Percentiles rank a stretch among this genome's conserved stretches.
These are phyloP conservation scores for Geranium rotundifolium DNA, from an alignment of 345 rosid species.

Conservation along the genomic window DNA sequence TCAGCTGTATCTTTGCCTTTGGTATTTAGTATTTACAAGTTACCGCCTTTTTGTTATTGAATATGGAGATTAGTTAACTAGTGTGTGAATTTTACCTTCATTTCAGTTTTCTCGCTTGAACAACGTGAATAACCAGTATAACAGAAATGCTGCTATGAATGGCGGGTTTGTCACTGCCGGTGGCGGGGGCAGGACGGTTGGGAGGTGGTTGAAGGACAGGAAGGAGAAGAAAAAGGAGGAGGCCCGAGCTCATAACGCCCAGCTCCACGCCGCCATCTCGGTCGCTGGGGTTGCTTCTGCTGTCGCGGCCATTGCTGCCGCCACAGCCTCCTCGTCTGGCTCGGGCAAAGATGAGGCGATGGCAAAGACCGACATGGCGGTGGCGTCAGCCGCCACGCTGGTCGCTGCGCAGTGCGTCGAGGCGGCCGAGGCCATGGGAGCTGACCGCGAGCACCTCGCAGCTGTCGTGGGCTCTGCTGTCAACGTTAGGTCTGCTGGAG, in stretches of 20 bases:
- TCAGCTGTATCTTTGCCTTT: no score
- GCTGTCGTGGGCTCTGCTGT: conserved; percentile 32
- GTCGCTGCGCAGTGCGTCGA: conserved; percentile 98
- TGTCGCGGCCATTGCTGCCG: conserved; percentile 75
- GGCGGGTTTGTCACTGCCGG: conserved; percentile 19
- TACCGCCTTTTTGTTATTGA: no score
- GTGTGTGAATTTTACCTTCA: background rate
- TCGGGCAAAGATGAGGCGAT: conserved; percentile 50
- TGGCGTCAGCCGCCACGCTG: conserved; percentile 85
- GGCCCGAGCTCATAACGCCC: conserved; percentile 71
- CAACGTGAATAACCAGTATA: conserved; percentile 28
- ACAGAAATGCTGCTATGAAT: conserved; percentile 21
- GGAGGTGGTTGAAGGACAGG: conserved; percentile 95
- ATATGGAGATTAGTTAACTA: no score
- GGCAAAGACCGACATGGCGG: conserved; percentile 68
- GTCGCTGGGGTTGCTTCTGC: conserved; percentile 92
- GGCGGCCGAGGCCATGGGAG: conserved; percentile 82
- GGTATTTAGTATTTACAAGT: no score
- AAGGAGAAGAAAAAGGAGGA: conserved; percentile 93
- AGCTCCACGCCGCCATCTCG: conserved; percentile 82
- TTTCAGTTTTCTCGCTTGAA: conserved; percentile 52
- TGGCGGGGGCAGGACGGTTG: conserved; percentile 69
- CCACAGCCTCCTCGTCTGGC: conserved; percentile 55
- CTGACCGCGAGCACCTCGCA: conserved; percentile 28
- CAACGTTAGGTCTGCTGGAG: conserved; percentile 31